These are phyloP conservation scores for Fusarium sp. DNA, from an alignment of 2,329 filamentous ascomycete species.

Conservation along the genomic window DNA sequence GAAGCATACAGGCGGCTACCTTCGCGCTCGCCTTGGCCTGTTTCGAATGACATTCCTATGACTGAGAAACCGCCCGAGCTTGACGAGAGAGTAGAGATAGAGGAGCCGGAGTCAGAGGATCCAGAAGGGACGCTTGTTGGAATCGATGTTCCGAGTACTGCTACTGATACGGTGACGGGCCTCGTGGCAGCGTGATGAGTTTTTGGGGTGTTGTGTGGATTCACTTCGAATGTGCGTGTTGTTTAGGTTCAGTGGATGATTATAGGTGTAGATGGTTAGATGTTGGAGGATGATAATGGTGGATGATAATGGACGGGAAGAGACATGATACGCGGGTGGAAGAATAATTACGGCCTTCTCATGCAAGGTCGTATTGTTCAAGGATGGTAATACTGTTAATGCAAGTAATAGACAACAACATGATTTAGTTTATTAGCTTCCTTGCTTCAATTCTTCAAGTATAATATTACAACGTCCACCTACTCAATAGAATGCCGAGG, in stretches of 20 bases:
- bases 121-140: background rate
- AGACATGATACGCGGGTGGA: background rate
- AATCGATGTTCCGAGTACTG: background rate
- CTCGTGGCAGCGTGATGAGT: too few species aligned
- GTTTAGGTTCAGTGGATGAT: too few species aligned
- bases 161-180: background rate
- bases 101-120: too few species aligned
- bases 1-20: too few species aligned
- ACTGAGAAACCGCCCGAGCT: background rate
- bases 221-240: too few species aligned
- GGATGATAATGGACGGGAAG: too few species aligned
- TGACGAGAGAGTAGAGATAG: background rate
- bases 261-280: too few species aligned
- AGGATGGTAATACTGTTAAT: too few species aligned
- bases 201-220: too few species aligned
- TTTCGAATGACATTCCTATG: background rate
- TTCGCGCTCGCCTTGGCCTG: too few species aligned
- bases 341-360: background rate
- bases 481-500: constrained; percentile 54
- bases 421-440: background rate
- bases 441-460: background rate
- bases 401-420: background rate
- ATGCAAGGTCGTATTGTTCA: too few species aligned
- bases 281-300: background rate
- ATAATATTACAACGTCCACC: constrained; percentile 31